Evolutionary conservation across 371 early-diverging fungal species (phyloP).

Genomic region (Syncephalastrum sp.): DNA sequence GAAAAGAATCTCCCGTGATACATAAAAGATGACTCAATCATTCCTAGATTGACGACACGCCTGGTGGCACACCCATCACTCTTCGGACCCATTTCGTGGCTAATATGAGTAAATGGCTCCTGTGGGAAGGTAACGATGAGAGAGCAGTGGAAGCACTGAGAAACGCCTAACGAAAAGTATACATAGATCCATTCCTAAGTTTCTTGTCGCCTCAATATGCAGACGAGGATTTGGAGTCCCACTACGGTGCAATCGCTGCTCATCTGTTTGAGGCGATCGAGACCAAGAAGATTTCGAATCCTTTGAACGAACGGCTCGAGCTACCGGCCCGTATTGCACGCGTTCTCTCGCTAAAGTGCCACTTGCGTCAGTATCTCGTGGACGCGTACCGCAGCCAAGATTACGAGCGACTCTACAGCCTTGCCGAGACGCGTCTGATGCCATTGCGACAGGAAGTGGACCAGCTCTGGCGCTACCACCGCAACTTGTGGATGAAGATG

Average conservation of each 20-base stretch:
- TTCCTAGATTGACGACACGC: slow-evolving; percentile 53
- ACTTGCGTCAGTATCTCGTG: slow-evolving; percentile 64
- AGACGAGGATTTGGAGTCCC: slow-evolving; percentile 60
- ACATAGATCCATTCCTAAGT: slow-evolving; percentile 70
- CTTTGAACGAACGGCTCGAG: slow-evolving; percentile 68
- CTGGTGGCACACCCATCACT: slow-evolving; percentile 44
- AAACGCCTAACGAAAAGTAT: background rate
- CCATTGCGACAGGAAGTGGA: slow-evolving; percentile 64
- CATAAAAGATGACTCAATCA: slow-evolving; percentile 12
- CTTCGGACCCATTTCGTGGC: slow-evolving; percentile 61
- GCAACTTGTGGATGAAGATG: slow-evolving; percentile 72
- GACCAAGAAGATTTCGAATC: slow-evolving; percentile 33
- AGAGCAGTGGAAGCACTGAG: too few species aligned
- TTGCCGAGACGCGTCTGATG: slow-evolving; percentile 48
- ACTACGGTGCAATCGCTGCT: slow-evolving; percentile 58
- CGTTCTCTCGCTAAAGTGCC: slow-evolving; percentile 68
- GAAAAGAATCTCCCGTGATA: slow-evolving; percentile 4
- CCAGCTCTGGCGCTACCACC: slow-evolving; percentile 77
- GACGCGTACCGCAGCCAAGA: slow-evolving; percentile 63
- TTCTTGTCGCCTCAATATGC: slow-evolving; percentile 79
- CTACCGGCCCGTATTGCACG: slow-evolving; percentile 69
- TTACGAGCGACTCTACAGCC: slow-evolving; percentile 42
- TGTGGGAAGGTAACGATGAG: slow-evolving; percentile 73
- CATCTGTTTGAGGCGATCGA: slow-evolving; percentile 49
- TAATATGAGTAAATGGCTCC: slow-evolving; percentile 81